Evolutionary conservation across 1,284 basidiomycete species (phyloP).

Genomic region (Singerocomus inundabilis): DNA sequence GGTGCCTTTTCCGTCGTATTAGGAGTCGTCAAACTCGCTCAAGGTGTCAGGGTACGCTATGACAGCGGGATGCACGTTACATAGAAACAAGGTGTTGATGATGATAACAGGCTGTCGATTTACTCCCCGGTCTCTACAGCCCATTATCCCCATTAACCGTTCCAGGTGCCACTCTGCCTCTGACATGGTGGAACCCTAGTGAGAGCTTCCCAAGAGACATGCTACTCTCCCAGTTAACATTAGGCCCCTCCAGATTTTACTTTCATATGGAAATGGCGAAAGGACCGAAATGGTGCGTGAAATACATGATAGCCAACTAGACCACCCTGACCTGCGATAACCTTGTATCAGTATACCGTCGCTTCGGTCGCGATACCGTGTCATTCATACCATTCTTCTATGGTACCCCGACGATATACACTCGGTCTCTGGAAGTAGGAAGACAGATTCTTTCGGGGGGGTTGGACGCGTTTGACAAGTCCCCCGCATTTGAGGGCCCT

Average conservation of each 20-base stretch:
- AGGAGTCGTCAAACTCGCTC: too few species aligned
- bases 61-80: too few species aligned
- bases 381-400: neutral
- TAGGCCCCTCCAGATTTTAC: neutral
- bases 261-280: neutral
- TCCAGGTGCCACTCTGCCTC: neutral
- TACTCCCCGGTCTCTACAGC: neutral
- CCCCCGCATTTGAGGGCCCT: too few species aligned
- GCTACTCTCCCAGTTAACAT: neutral
- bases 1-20: too few species aligned
- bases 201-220: neutral
- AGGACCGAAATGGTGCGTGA: neutral
- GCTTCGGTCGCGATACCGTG: neutral
- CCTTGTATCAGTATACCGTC: neutral
- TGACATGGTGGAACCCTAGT: neutral
- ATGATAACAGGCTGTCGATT: neutral
- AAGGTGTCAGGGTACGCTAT: too few species aligned
- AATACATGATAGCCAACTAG: neutral
- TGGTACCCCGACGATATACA: neutral
- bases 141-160: neutral
- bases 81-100: too few species aligned
- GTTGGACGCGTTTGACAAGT: neutral
- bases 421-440: neutral
- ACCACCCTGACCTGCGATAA: too few species aligned
- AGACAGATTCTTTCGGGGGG: neutral